These are phyloP conservation scores for Litchi chinensis DNA, from an alignment of 345 rosid genomes.

Conservation along the genomic window DNA sequence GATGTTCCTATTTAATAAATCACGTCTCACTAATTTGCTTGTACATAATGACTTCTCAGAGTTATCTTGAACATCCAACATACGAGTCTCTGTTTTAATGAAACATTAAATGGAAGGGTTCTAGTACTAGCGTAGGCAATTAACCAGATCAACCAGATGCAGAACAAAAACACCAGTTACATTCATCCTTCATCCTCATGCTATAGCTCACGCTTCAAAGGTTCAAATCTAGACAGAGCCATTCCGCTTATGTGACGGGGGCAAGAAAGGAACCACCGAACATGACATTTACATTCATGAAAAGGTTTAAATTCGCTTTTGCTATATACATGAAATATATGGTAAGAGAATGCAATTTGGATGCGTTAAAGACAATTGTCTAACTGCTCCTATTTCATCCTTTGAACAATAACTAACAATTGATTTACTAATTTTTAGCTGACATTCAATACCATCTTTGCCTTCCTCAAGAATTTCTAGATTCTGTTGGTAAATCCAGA, in stretches of 20 bases:
- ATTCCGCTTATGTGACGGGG: neutral
- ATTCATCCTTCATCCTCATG: neutral
- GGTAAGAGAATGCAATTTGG: neutral
- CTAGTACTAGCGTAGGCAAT: neutral
- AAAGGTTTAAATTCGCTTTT: neutral
- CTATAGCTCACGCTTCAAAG: neutral
- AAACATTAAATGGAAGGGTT: neutral
- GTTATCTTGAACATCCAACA: neutral
- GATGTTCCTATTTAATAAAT: neutral
- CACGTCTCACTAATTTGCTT: neutral
- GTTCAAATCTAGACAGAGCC: neutral
- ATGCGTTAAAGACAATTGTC: neutral
- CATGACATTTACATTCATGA: neutral
- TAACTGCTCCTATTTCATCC: neutral
- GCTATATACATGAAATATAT: constrained; percentile 1
- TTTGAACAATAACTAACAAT: neutral
- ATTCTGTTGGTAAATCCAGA: neutral
- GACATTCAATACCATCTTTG: neutral
- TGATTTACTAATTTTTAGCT: neutral
- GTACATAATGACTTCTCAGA: neutral
- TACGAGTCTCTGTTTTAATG: neutral
- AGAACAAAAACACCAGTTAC: neutral
- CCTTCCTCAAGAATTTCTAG: neutral
- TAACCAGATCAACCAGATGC: neutral
- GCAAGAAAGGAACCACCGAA: neutral